Evolutionary conservation across 2,329 filamentous ascomycete species (phyloP).

Genomic region (Pseudophaeomoniella oleicola): DNA sequence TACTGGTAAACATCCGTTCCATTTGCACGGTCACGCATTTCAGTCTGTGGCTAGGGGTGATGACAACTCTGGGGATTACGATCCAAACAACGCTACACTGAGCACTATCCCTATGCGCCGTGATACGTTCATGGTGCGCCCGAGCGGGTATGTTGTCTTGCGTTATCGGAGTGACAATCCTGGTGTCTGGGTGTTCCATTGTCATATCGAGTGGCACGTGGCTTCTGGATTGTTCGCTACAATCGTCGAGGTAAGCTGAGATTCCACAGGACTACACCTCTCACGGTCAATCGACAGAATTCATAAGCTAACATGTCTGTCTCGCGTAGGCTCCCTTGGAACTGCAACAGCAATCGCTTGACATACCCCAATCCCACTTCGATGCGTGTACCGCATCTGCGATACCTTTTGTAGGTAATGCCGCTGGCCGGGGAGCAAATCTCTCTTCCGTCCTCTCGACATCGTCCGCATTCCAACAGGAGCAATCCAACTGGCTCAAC

Average conservation of each 20-base stretch:
- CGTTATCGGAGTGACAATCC: conserved; percentile 41
- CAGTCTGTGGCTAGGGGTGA: conserved; percentile 35
- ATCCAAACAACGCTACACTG: conserved; percentile 19
- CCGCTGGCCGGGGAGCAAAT: conserved; percentile 38
- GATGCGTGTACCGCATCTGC: conserved; percentile 20
- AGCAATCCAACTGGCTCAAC: conserved; percentile 37
- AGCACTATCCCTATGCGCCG: conserved; percentile 30
- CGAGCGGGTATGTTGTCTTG: conserved; percentile 40
- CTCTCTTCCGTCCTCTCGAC: background rate
- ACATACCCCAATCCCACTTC: conserved; percentile 10
- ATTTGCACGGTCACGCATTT: conserved; percentile 65
- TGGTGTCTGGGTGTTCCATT: conserved; percentile 35
- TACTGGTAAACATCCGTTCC: conserved; percentile 52
- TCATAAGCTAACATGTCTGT: too few species aligned
- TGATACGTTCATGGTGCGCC: conserved; percentile 39
- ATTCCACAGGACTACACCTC: conserved; percentile 1
- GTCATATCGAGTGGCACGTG: conserved; percentile 39
- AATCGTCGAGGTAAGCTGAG: conserved; percentile 26
- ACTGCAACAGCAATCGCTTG: conserved; percentile 41
- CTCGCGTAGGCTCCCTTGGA: conserved; percentile 35
- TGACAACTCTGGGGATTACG: conserved; percentile 15
- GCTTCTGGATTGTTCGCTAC: conserved; percentile 36
- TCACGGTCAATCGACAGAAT: background rate
- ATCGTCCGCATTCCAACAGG: conserved; percentile 27
- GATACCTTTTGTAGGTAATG: conserved; percentile 45